A percentile compares a stretch with the other conserved stretches of the same genome.
phyloP scores from a whole-genome alignment of 352 stramenopile genomes.

The Phytophthora palmivora region DNA sequence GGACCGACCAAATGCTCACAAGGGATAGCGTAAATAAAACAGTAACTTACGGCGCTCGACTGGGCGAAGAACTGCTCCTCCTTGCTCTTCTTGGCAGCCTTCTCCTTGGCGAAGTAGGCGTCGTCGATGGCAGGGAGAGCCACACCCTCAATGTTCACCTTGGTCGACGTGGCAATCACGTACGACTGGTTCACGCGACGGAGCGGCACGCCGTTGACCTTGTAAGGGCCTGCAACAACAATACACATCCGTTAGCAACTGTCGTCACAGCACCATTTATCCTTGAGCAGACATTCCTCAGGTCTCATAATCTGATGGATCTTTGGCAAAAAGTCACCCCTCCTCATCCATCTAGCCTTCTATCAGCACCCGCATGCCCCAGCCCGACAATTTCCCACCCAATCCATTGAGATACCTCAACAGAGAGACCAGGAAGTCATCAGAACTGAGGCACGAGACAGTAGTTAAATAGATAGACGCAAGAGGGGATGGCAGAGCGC shows the following conservation, averaged over 20 bases:
- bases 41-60: constrained; percentile 74
- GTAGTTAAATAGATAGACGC: not conserved
- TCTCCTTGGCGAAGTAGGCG: constrained; percentile 97
- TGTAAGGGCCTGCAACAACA: constrained; percentile 93
- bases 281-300: constrained; percentile 66
- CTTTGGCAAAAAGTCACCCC: constrained; percentile 50
- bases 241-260: constrained; percentile 4
- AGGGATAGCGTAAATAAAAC: constrained; percentile 12
- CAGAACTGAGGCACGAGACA: constrained; percentile 4
- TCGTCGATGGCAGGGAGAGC: constrained; percentile 95
- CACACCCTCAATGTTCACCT: constrained; percentile 94
- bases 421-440: not conserved
- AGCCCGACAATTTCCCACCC: not conserved
- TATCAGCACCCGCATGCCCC: not conserved
- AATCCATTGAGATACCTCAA: not conserved
- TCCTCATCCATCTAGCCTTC: constrained; percentile 6
- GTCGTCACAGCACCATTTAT: not conserved
- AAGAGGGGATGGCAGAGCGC: constrained; percentile 31
- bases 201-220: constrained; percentile 98
- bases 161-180: constrained; percentile 98
- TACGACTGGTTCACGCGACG: constrained; percentile 99
- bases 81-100: constrained; percentile 91
- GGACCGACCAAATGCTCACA: constrained; percentile 31
- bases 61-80: constrained; percentile 99
- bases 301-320: constrained; percentile 90